Base-by-base conservation (phyloP, 2,329 filamentous ascomycete genomes). In the Hymenoscyphus fructigenus region DNA sequence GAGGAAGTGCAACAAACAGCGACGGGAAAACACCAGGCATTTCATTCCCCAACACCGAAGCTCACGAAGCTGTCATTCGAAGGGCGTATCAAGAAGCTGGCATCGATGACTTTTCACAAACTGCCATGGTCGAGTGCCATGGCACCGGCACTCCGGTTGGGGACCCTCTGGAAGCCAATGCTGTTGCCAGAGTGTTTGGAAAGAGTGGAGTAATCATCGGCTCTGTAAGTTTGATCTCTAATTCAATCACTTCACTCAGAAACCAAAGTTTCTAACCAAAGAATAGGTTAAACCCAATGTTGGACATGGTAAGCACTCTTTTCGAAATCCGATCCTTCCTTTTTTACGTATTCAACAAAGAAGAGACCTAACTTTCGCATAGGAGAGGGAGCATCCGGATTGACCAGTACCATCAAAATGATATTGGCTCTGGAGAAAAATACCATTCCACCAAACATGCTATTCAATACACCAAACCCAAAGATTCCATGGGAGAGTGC, bases 1-100 rank as follows among this genome's bases (percentile, higher is more conserved):
- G 83, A n/a, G 82, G 79, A 4, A 84, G 80, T 0, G 77, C 77
- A 79, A 64, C 82, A 36, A 87, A 86, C 66, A 81, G 84, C 63
- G 80, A 82, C 64, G 81, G 81, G 6, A 75, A 76, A 17, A 82
- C 80, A 0, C 70, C 76, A 3, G 79, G 80, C 5, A 78, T 83
- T 32, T 79, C 79, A 0, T 73, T 78, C 36, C 82, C 82, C 0
- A 82, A 68, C 60, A 61, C 66, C 1, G 68, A 71, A 3, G 72
- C 76, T 0, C 78, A 80, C 60, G 75, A 75, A 61, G 38, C 44
- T 3, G 29, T 66, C 26, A 71, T 72, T 41, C 57, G 65, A 47
- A 56, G 38, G 23, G 63, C 65, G 2, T 71, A 71, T 59, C 17
- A 62, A n/a, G 29, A 26, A 15, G 68, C 65, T 9, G 66, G 65